Conservation (phyloP, 169 alveolate genomes). For the Babesia bigemina region DNA sequence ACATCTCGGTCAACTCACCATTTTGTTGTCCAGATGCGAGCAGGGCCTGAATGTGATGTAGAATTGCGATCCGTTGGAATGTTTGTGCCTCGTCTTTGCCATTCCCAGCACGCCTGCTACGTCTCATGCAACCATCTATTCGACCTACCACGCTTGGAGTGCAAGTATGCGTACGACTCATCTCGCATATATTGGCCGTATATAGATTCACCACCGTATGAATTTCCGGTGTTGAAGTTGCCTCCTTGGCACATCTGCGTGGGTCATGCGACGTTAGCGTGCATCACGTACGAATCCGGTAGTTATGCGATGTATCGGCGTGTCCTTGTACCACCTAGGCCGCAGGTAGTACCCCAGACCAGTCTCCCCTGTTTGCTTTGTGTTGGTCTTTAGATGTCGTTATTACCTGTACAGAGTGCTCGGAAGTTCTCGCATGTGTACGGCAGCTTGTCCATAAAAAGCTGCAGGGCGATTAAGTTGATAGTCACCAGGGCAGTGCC, state of each 20-base stretch:
- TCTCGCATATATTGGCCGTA: constrained; percentile 85
- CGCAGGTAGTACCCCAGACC: constrained; percentile 83
- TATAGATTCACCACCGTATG: constrained; percentile 85
- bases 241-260: constrained; percentile 88
- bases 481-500: neutral
- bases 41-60: constrained; percentile 91
- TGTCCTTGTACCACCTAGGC: constrained; percentile 84
- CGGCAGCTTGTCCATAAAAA: constrained; percentile 84
- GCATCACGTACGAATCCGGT: constrained; percentile 73
- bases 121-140: neutral
- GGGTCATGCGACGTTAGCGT: neutral
- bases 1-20: constrained; percentile 39
- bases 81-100: constrained; percentile 79
- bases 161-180: constrained; percentile 77
- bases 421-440: constrained; percentile 88
- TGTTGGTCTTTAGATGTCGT: neutral
- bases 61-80: constrained; percentile 90
- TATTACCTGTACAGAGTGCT: constrained; percentile 87
- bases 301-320: constrained; percentile 80
- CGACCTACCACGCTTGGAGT: constrained; percentile 77
- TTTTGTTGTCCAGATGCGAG: constrained; percentile 92
- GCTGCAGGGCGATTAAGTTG: constrained; percentile 50
- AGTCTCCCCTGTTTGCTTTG: constrained; percentile 72
- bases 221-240: constrained; percentile 84
- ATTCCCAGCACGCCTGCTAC: constrained; percentile 79